These are phyloP conservation scores for Aspergillus sp. DNA, from an alignment of 2,329 filamentous ascomycete genomes.

Conservation along the genomic window DNA sequence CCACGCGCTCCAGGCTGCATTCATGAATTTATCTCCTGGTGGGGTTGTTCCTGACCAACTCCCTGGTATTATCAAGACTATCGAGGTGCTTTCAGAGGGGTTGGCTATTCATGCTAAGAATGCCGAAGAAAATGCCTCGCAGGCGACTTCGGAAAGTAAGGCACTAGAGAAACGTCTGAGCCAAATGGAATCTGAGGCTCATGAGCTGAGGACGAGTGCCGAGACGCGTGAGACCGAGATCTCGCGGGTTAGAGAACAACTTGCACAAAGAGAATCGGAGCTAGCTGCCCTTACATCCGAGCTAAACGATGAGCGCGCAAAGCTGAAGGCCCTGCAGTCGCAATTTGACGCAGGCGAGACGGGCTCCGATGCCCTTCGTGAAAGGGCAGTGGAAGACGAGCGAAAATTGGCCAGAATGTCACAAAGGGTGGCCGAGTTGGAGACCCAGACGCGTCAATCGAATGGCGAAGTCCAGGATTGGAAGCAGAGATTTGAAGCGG, in stretches of 20 bases:
- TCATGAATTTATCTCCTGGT: conserved; percentile 58
- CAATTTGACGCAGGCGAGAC: conserved; percentile 81
- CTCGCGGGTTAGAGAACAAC: conserved; percentile 55
- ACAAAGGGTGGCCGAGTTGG: conserved; percentile 70
- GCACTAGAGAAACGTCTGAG: conserved; percentile 55
- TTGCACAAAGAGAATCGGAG: conserved; percentile 50
- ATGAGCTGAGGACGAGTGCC: conserved; percentile 54
- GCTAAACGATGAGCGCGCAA: conserved; percentile 65
- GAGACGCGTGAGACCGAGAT: conserved; percentile 53
- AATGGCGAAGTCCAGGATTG: conserved; percentile 72
- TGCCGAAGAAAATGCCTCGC: conserved; percentile 58
- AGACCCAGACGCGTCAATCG: conserved; percentile 71
- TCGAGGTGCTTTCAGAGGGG: conserved; percentile 59
- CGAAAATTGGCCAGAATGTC: conserved; percentile 65
- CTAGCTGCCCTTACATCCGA: conserved; percentile 49
- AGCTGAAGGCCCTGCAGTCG: conserved; percentile 66
- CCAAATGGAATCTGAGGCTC: conserved; percentile 59
- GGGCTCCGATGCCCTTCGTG: conserved; percentile 75
- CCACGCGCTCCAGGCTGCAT: conserved; percentile 58
- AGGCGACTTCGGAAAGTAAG: conserved; percentile 65
- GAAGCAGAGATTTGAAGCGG: conserved; percentile 56
- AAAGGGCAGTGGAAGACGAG: conserved; percentile 74
- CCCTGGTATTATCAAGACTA: conserved; percentile 58
- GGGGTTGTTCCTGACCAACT: conserved; percentile 57
- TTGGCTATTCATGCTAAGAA: conserved; percentile 60